A percentile compares a stretch with the other conserved stretches of the same genome.
Evolutionary conservation across 768 basidiomycete species (phyloP).

Genomic region (Myochromella boudieri): DNA sequence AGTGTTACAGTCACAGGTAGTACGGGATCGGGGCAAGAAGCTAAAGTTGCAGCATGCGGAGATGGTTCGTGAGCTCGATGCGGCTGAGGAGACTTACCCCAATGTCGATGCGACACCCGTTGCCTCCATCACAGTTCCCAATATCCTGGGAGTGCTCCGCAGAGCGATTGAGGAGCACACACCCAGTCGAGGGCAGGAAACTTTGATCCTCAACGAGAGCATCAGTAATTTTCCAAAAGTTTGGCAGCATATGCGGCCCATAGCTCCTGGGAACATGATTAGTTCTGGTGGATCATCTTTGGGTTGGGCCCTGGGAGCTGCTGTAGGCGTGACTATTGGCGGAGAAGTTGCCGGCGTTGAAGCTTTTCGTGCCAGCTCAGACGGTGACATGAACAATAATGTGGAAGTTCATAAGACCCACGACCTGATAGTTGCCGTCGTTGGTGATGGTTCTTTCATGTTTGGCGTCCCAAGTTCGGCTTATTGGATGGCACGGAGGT

Average conservation of each 20-base stretch:
- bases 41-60: constrained; percentile 23
- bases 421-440: constrained; percentile 58
- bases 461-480: constrained; percentile 66
- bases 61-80: constrained; percentile 23
- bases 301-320: constrained; percentile 68
- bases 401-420: too few species aligned
- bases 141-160: constrained; percentile 50
- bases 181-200: constrained; percentile 32
- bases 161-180: constrained; percentile 37
- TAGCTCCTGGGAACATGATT: constrained; percentile 48
- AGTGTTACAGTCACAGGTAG: constrained; percentile 14
- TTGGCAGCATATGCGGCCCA: constrained; percentile 60
- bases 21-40: constrained; percentile 11
- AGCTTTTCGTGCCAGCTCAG: too few species aligned
- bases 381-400: too few species aligned
- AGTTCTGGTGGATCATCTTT: constrained; percentile 64
- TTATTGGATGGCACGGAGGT: constrained; percentile 73
- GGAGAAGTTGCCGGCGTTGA: constrained; percentile 25
- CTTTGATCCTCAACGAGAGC: constrained; percentile 60
- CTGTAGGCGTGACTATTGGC: constrained; percentile 58
- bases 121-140: constrained; percentile 38
- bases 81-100: constrained; percentile 29
- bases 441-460: constrained; percentile 71
- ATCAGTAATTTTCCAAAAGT: constrained; percentile 55
- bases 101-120: constrained; percentile 5